Evolutionary conservation across 805 yeast genomes (phyloP).

Genomic region (Limtongia smithiae): DNA sequence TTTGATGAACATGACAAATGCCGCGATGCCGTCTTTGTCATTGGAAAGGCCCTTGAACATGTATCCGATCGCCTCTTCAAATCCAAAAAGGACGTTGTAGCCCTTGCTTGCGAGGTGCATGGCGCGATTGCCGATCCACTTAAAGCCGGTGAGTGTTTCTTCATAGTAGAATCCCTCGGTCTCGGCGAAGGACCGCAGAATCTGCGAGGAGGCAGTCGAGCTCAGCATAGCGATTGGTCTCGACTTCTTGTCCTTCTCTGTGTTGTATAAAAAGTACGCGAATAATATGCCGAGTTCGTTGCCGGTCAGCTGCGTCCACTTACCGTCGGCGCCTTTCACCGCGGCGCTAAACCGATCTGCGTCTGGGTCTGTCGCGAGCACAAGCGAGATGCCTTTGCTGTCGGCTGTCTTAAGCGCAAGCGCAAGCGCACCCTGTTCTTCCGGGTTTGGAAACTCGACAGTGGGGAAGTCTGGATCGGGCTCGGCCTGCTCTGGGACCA

Average conservation of each 20-base stretch:
- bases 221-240: conserved; percentile 55
- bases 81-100: conserved; percentile 76
- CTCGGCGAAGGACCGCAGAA: conserved; percentile 66
- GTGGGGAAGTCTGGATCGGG: conserved; percentile 89
- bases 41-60: conserved; percentile 72
- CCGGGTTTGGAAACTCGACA: conserved; percentile 91
- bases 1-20: conserved; percentile 71
- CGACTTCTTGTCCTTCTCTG: conserved; percentile 13
- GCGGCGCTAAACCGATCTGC: conserved; percentile 93
- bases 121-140: conserved; percentile 94
- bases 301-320: conserved; percentile 82
- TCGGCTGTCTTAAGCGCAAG: conserved; percentile 66
- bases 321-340: conserved; percentile 43
- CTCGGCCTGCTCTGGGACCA: conserved; percentile 59
- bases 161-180: conserved; percentile 56
- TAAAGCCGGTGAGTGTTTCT: conserved; percentile 93
- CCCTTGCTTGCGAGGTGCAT: conserved; percentile 65
- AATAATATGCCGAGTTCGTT: conserved; percentile 86
- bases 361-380: conserved; percentile 92
- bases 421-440: conserved; percentile 86
- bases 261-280: conserved; percentile 52
- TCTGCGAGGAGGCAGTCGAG: conserved; percentile 90
- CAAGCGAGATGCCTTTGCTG: conserved; percentile 46
- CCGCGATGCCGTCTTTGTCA: conserved; percentile 91
- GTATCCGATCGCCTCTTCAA: conserved; percentile 94